Evolutionary conservation across 768 basidiomycete species (phyloP), one percentile per base, ranked within the genome.

Genomic region (Polyporus arcularius): DNA sequence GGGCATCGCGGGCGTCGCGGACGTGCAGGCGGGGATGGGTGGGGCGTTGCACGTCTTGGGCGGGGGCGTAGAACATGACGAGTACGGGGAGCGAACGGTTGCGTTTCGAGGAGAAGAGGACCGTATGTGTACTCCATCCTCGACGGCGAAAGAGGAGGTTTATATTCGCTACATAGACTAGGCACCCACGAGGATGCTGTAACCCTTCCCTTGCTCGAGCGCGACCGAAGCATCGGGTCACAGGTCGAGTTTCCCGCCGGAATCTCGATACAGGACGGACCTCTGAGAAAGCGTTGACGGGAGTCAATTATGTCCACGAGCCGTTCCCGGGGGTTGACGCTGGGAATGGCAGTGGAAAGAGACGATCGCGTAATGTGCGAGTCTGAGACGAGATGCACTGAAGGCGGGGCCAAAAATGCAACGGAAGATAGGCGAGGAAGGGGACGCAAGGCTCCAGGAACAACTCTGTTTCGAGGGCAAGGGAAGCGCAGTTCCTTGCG

Each of bases 11-110:
- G 18, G 82, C 84, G 67, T 88, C 84, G 64, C 86, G 79, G 53
- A 88, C 81, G 66, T 87, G 87, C 47, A 88, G 80, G 48, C 84
- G 82, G 51, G 80, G 79, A 72, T 88, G 86, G 41, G 87, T 87
- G 38, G 85, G 82, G 51, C 81, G 83, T 67, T 87, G 86, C 76
- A 85, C 82, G 67, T 75, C 71, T 53, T 74, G 72, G 45, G 69
- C 70, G 46, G 73, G 73, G 61, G 72, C 69, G 70, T 74, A 72
- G 64, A 73, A 75, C 73, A 75, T 74, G 26, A 30, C 14, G 46
- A 28, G 46, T 21, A 26, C n/a, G 47, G 14, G 49, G 39, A 30
- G 16, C 28, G 39, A 51, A 16, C 18, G 35, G 40, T 10, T 50
- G 47, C 50, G 41, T 47, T 47, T 46, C 54, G 55, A 61, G 57